Base-by-base conservation (phyloP, 2,329 filamentous ascomycete genomes). In the Trichoderma oligosporum region DNA sequence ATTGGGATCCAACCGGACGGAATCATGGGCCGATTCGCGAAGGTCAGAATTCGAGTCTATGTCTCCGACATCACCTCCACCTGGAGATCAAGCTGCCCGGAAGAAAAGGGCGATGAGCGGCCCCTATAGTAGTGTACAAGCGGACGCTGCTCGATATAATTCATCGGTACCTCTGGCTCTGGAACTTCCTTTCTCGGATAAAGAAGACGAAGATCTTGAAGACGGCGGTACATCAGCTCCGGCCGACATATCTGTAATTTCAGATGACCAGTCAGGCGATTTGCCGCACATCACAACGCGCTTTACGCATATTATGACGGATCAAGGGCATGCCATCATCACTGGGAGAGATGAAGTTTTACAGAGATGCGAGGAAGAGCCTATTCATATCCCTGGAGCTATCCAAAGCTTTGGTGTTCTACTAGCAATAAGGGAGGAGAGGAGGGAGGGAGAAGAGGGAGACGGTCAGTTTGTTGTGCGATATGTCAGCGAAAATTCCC, bases 321-420 rank as follows among this genome's bases (percentile, higher is more conserved):
- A 88, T 2, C 87, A 85, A 14, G 91, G 91, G 0, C 90, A 96
- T 72, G 84, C 87, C 24, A 82, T 96, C 27, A 89, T 96, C 54
- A 94, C 89, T 1, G 91, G 91, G 5, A 81, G 87, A 56, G 85
- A 90, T 53, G 86, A 84, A 2, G 82, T 80, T 1, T 74, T 94
- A 42, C 88, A 95, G 67, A 82, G 84, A 52, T 96, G 91, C 67
- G 91, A 96, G 70, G 91, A 96, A 66, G 91, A 96, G 66, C 91
- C 91, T 0, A 96, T 96, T 24, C 90, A 93, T 62, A 87, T 91
- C 1, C 91, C 91, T 1, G 91, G 91, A 31, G 88, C 89, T 1
- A 74, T 92, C 0, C 91, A 96, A 68, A 79, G 82, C 1, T 96
- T 96, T 64, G 91, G 91, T 1, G 77, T 89, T 4, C 75, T 96